These are phyloP conservation scores for Salix udensis DNA, from an alignment of 345 rosid genomes.

Conservation along the genomic window DNA sequence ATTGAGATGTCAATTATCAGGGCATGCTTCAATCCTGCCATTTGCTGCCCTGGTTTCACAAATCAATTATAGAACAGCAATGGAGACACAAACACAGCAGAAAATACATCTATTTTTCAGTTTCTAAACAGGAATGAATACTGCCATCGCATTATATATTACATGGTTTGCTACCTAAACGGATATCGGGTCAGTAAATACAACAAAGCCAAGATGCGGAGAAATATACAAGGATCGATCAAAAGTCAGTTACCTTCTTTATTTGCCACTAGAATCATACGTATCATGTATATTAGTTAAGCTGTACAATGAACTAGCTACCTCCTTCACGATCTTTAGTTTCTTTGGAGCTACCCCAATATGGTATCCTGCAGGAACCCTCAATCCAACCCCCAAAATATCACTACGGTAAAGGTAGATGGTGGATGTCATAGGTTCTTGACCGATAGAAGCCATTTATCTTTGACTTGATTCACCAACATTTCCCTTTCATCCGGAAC, in stretches of 20 bases:
- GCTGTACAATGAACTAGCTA: constrained; percentile 32
- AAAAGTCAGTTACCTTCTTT: constrained; percentile 10
- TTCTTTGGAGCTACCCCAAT: constrained; percentile 2
- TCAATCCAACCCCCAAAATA: not conserved
- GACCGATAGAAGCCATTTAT: not conserved
- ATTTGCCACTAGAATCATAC: constrained; percentile 16
- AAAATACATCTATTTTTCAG: not conserved
- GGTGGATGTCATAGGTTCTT: constrained; percentile 4
- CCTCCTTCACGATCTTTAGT: constrained; percentile 4
- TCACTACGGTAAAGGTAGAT: not conserved
- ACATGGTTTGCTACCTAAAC: not conserved
- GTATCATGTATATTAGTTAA: constrained; percentile 1
- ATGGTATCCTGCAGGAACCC: constrained; percentile 5
- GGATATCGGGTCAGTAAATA: not conserved
- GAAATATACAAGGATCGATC: constrained; percentile 28
- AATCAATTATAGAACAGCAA: not conserved
- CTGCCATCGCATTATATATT: constrained; percentile 16
- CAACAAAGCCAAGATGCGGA: constrained; percentile 4
- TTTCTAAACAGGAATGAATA: not conserved
- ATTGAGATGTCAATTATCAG: not conserved
- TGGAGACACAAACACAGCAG: not conserved
- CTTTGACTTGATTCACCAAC: not conserved
- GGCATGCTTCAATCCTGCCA: not conserved
- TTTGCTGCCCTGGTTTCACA: not conserved
- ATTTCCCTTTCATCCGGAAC: constrained; percentile 26